These are phyloP conservation scores for Suhomyces terraborum DNA, from an alignment of 1,139 yeast genomes.

Conservation along the genomic window DNA sequence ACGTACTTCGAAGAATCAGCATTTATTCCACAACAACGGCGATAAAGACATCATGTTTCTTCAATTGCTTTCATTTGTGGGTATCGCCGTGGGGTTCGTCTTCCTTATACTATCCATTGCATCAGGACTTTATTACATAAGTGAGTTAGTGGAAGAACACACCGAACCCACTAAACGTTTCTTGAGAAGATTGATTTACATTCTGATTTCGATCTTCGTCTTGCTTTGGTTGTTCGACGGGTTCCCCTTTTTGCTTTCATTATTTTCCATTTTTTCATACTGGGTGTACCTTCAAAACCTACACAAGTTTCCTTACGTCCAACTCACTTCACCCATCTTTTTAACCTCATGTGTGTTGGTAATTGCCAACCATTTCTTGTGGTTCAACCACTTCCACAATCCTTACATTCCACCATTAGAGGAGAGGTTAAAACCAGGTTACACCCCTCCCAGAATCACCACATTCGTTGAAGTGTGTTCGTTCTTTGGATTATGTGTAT, in stretches of 20 bases:
- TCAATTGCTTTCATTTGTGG: constrained; percentile 58
- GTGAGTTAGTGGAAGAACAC: constrained; percentile 93
- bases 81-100: constrained; percentile 72
- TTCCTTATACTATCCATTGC: constrained; percentile 65
- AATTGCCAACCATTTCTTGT: constrained; percentile 75
- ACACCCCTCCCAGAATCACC: constrained; percentile 70
- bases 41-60: constrained; percentile 41
- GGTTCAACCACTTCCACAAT: constrained; percentile 86
- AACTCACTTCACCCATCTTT: constrained; percentile 70
- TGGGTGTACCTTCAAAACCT: constrained; percentile 75
- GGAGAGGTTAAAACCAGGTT: constrained; percentile 56
- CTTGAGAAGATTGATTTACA: constrained; percentile 61
- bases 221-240: constrained; percentile 70
- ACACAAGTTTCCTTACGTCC: constrained; percentile 79
- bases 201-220: constrained; percentile 53
- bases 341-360: constrained; percentile 73
- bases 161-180: constrained; percentile 79
- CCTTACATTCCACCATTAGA: constrained; percentile 62
- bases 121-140: constrained; percentile 85
- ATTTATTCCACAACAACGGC: too few relatives aligned
- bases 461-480: constrained; percentile 88
- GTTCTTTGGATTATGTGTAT: constrained; percentile 87
- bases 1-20: too few relatives aligned
- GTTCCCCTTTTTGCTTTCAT: constrained; percentile 69
- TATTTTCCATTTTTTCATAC: constrained; percentile 70